These are phyloP conservation scores for Suillus brevipes DNA, from an alignment of 768 basidiomycete species.

Conservation along the genomic window DNA sequence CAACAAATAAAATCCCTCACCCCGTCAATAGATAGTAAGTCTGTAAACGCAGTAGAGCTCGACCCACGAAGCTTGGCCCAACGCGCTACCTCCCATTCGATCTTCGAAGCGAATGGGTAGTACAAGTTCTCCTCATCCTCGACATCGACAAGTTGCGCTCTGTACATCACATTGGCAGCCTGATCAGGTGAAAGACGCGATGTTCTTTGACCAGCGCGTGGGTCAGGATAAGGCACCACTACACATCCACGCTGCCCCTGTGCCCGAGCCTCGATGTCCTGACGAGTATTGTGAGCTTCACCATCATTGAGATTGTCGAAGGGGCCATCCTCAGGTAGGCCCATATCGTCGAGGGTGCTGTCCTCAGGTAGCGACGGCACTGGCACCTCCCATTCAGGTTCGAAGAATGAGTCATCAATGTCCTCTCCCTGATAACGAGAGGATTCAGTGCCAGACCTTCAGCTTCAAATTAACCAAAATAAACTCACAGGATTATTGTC, in stretches of 20 bases:
- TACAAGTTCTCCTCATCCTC: background rate
- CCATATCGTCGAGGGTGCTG: no score
- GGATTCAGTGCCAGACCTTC: no score
- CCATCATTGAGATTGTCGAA: background rate
- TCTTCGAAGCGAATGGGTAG: constrained; percentile 34
- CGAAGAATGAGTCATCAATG: background rate
- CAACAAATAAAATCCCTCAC: constrained; percentile 25
- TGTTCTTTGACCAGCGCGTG: background rate
- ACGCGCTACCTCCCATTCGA: constrained; percentile 41
- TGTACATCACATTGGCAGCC: background rate
- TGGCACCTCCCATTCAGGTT: background rate
- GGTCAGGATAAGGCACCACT: background rate
- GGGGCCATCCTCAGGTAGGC: background rate
- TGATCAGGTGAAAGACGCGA: background rate
- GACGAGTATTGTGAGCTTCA: background rate
- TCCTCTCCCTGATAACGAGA: no score
- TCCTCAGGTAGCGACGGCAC: background rate
- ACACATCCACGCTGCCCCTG: background rate
- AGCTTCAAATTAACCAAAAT: no score
- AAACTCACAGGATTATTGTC: no score
- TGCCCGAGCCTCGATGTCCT: background rate
- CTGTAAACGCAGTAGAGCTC: constrained; percentile 38
- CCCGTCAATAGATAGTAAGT: constrained; percentile 40
- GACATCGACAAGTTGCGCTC: background rate
- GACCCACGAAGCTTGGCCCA: constrained; percentile 42